Conservation (phyloP, 805 yeast genomes). For the Candida morakotiae region DNA sequence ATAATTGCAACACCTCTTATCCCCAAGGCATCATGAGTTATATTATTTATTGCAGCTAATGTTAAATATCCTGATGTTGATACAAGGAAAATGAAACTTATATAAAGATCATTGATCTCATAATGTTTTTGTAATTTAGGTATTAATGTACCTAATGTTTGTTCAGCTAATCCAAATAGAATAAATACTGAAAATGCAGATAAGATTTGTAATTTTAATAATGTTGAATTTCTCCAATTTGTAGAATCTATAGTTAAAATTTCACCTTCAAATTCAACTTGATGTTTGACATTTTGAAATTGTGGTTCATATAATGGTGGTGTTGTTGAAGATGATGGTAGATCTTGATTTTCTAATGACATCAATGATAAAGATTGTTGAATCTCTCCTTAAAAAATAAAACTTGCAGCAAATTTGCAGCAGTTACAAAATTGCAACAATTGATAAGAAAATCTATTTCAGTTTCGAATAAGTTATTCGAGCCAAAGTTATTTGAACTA, state of each 20-base stretch:
- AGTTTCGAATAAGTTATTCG: no score
- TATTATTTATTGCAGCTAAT: conserved; percentile 48
- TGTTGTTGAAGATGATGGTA: background rate
- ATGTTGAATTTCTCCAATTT: conserved; percentile 34
- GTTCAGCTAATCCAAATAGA: conserved; percentile 55
- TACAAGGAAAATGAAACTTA: conserved; percentile 49
- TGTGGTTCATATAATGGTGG: background rate
- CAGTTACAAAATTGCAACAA: background rate
- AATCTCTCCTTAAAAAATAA: no score
- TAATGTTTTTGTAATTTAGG: conserved; percentile 49
- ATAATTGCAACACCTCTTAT: conserved; percentile 40
- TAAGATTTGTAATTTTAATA: conserved; percentile 41
- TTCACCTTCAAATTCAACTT: conserved; percentile 25
- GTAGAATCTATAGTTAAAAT: conserved; percentile 28
- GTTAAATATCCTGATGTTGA: conserved; percentile 52
- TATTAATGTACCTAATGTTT: conserved; percentile 56
- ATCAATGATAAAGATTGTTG: no score
- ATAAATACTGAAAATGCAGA: conserved; percentile 37
- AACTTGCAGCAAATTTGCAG: no score
- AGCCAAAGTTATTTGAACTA: no score
- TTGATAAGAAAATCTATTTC: background rate
- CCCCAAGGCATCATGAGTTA: conserved; percentile 42
- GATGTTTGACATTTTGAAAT: conserved; percentile 3
- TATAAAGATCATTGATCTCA: conserved; percentile 41
- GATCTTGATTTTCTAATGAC: conserved; percentile 1